Percentiles rank a stretch among this genome's conserved stretches.
These are phyloP conservation scores for Fusarium piperis DNA, from an alignment of 2,329 filamentous ascomycete species.

Conservation along the genomic window DNA sequence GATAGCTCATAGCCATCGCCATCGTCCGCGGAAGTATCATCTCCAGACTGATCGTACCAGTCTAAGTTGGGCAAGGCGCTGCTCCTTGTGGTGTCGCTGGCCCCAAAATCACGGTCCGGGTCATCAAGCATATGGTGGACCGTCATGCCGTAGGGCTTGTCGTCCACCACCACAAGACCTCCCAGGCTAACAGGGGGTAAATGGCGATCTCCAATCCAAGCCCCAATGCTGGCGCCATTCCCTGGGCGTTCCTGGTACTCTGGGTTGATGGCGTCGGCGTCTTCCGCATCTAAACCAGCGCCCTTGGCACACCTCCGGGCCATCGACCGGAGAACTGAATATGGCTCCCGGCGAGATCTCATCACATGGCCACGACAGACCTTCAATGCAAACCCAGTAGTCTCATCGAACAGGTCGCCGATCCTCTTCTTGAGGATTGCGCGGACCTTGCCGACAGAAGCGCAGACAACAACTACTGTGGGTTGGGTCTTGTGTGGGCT, in stretches of 20 bases:
- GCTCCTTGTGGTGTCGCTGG: slow-evolving; percentile 46
- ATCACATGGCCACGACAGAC: slow-evolving; percentile 76
- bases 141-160: slow-evolving; percentile 89
- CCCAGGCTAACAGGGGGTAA: slow-evolving; percentile 92
- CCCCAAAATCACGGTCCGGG: slow-evolving; percentile 58
- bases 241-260: slow-evolving; percentile 81
- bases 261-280: slow-evolving; percentile 68
- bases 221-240: slow-evolving; percentile 93
- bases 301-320: slow-evolving; percentile 44
- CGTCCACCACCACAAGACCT: slow-evolving; percentile 85
- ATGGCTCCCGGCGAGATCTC: slow-evolving; percentile 62
- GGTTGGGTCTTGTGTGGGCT: slow-evolving; percentile 72
- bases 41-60: slow-evolving; percentile 55
- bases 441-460: slow-evolving; percentile 77
- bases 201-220: slow-evolving; percentile 85
- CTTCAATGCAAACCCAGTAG: slow-evolving; percentile 71
- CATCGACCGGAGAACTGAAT: slow-evolving; percentile 46
- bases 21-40: slow-evolving; percentile 58
- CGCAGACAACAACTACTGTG: slow-evolving; percentile 81
- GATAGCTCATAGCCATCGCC: slow-evolving; percentile 70
- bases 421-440: slow-evolving; percentile 76
- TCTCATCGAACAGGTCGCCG: slow-evolving; percentile 70
- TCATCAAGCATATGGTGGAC: slow-evolving; percentile 96
- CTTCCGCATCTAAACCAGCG: slow-evolving; percentile 50
- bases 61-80: slow-evolving; percentile 52